Evolutionary conservation across 2,329 filamentous ascomycete genomes (phyloP), one percentile per base, ranked within the genome.

Genomic region (Colletotrichum orbiculare): DNA sequence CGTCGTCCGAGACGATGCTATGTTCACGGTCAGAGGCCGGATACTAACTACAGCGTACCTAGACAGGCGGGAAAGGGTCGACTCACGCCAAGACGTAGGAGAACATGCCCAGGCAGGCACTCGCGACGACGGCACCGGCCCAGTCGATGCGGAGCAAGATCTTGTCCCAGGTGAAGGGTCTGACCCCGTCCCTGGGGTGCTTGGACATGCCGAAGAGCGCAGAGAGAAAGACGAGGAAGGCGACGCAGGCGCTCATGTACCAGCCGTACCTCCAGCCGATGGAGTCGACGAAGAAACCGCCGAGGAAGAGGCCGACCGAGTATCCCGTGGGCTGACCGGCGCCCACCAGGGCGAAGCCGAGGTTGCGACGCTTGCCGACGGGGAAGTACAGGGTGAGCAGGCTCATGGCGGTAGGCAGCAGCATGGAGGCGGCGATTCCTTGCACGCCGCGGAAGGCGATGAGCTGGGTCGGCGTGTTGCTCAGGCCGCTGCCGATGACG

Each of bases 21-120:
- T 9, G 12, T 12, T 41, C 38, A 41, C 1, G 75, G 78, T 52
- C n/a, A 11, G 33, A 6, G 6, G 8, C 39, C 8, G 38, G 43
- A 38, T 1, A 47, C 17, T 3, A 13, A 25, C 62, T 35, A 15
- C 60, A 41, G 8, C 38, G 8, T 3, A 47, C 10, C 2, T 17
- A 37, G 39, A 8, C 33, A 25, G 35, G 34, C 3, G 17, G 38
- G 3, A 43, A 78, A 3, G 17, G 17, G 17, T 17, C 2, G 17
- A 17, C 81, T 75, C 70, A 83, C 82, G 82, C 82, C n/a, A 87
- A 75, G n/a, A 83, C 76, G 68, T 87, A 87, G 2, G 79, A 84
- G 2, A 87, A 71, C 56, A 85, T 71, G 0, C 79, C 82, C 65
- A 87, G 74, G 15, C 77, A 81, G 0, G 76, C 72, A 41, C 80